Evolutionary conservation across 306 rosid genomes (phyloP).

Genomic region (Albizia julibrissin): DNA sequence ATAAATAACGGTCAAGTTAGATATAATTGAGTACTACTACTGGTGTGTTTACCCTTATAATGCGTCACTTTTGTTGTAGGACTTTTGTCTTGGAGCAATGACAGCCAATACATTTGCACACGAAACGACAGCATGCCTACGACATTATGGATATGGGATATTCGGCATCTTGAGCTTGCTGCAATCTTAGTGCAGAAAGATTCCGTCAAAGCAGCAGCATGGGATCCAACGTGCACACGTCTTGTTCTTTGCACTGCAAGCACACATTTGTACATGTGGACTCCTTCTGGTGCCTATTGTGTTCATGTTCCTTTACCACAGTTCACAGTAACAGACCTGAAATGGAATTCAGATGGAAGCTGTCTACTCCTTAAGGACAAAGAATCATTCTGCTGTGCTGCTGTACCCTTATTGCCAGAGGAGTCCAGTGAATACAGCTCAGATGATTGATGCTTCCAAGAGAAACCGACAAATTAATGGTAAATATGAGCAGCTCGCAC

Average conservation of each 20-base stretch:
- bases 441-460: slow-evolving; percentile 54
- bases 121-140: slow-evolving; percentile 96
- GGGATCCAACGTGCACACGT: slow-evolving; percentile 90
- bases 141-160: slow-evolving; percentile 92
- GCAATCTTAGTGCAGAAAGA: slow-evolving; percentile 91
- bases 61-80: slow-evolving; percentile 49
- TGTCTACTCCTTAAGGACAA: slow-evolving; percentile 92
- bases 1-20: not conserved
- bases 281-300: slow-evolving; percentile 87
- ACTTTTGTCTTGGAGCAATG: slow-evolving; percentile 84
- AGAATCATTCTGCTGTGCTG: slow-evolving; percentile 89
- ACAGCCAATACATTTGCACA: slow-evolving; percentile 89
- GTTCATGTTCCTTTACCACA: slow-evolving; percentile 73
- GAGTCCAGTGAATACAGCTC: slow-evolving; percentile 91
- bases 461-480: slow-evolving; percentile 24
- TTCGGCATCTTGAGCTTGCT: slow-evolving; percentile 78
- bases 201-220: slow-evolving; percentile 80
- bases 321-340: slow-evolving; percentile 67
- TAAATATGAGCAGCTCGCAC: slow-evolving; percentile 28
- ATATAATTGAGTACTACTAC: not conserved
- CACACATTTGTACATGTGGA: slow-evolving; percentile 92
- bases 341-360: slow-evolving; percentile 96
- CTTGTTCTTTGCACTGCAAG: slow-evolving; percentile 86
- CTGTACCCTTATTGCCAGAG: slow-evolving; percentile 65
- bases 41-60: not conserved